Evolutionary conservation across 768 basidiomycete genomes (phyloP), one percentile per base, ranked within the genome.

Genomic region (Tricholoma furcatifolium): DNA sequence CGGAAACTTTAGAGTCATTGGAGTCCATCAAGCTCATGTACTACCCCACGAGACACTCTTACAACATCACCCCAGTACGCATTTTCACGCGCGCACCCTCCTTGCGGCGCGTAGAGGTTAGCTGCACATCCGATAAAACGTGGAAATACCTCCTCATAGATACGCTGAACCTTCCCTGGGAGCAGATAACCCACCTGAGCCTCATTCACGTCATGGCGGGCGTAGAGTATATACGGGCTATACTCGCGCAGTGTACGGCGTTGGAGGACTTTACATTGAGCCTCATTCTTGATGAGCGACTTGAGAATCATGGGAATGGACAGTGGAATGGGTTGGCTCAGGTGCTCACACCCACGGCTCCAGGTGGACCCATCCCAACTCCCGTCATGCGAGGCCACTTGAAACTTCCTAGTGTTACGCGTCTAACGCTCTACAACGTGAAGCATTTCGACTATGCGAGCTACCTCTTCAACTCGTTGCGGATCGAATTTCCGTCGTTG

Each of bases 391-490:
- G n/a, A n/a, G n/a, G 9, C 4, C 52, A 53, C 34, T 9, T 47
- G 11, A 43, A 35, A 48, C 35, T 59, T 12, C 48, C 51, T 7
- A 53, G 44, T 38, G 17, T 58, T 46, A 50, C 43, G 2, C 30
- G 31, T 14, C 30, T 59, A 7, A 56, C 55, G 31, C 44, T 59
- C n/a, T 52, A 49, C 31, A 59, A 56, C 27, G 35, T 32, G 10
- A 53, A 47, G 11, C 47, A 56, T 44, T 53, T 48, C 23, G 44
- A 59, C 30, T 59, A 53, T 21, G 8, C n/a, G 30, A 56, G 50
- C 5, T 59, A 56, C 30, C 36, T 56, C 4, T 27, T 38, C 18
- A n/a, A 17, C n/a, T n/a, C n/a, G 1, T 9, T 49, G 7, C 46
- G 48, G 8, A 36, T 59, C 4, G 30, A 43, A 10, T 50, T 58